Evolutionary conservation across 2,329 filamentous ascomycete species (phyloP).

Genomic region (Sarocladium kiliense): DNA sequence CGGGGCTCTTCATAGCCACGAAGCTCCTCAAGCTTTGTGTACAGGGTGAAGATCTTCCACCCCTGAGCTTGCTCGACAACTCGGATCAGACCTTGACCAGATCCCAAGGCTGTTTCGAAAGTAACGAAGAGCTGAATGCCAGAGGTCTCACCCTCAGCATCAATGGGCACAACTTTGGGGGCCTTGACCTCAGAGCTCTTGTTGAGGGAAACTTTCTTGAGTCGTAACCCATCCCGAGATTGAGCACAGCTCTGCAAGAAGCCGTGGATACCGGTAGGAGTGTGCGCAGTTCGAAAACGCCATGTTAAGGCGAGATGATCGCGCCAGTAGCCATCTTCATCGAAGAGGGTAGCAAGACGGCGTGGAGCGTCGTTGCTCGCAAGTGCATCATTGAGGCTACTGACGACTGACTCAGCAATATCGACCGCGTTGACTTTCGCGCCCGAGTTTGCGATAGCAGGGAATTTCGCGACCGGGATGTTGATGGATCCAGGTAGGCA

Average conservation of each 20-base stretch:
- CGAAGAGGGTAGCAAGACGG: not conserved
- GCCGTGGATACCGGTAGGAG: slow-evolving; percentile 27
- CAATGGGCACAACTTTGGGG: slow-evolving; percentile 41
- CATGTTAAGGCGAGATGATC: slow-evolving; percentile 48
- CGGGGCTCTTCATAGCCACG: slow-evolving; percentile 47
- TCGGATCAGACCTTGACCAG: slow-evolving; percentile 50
- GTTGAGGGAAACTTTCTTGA: slow-evolving; percentile 42
- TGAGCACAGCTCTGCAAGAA: slow-evolving; percentile 29
- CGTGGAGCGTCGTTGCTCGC: not conserved
- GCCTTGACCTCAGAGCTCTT: slow-evolving; percentile 38
- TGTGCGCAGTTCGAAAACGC: slow-evolving; percentile 37
- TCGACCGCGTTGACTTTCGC: slow-evolving; percentile 25
- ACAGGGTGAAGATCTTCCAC: slow-evolving; percentile 62
- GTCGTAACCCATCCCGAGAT: slow-evolving; percentile 30
- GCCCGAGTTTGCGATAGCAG: slow-evolving; percentile 20
- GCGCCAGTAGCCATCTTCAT: slow-evolving; percentile 39
- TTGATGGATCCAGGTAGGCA: slow-evolving; percentile 48
- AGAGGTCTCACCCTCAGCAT: slow-evolving; percentile 40
- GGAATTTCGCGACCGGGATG: slow-evolving; percentile 40
- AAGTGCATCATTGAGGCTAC: not conserved
- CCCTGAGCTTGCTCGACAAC: slow-evolving; percentile 35
- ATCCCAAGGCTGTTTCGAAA: slow-evolving; percentile 47
- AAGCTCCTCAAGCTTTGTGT: slow-evolving; percentile 52
- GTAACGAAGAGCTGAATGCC: slow-evolving; percentile 54
- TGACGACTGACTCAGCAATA: not conserved